These are phyloP conservation scores for Colletotrichum lentis DNA, from an alignment of 2,329 filamentous ascomycete species.

Conservation along the genomic window DNA sequence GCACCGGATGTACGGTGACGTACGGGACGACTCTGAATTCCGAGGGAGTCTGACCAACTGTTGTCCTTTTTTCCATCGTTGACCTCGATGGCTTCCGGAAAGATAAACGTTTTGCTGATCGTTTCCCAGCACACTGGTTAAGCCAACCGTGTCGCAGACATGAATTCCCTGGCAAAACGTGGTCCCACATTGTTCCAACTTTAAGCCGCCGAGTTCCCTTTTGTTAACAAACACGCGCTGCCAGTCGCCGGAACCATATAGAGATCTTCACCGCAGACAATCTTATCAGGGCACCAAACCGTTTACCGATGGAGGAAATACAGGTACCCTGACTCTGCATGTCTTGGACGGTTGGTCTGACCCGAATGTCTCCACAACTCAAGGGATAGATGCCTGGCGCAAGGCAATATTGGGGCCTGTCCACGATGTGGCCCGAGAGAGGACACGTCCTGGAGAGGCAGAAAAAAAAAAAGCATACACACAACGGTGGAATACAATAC, in stretches of 20 bases:
- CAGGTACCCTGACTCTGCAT: conserved; percentile 32
- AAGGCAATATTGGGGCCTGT: conserved; percentile 17
- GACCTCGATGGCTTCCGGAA: neutral
- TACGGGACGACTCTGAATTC: neutral
- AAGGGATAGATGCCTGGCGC: conserved; percentile 26
- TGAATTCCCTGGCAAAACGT: conserved; percentile 20
- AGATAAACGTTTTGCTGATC: neutral
- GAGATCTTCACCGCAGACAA: conserved; percentile 26
- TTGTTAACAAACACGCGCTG: neutral
- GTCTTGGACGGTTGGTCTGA: conserved; percentile 14
- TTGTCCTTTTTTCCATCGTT: neutral
- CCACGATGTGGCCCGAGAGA: neutral
- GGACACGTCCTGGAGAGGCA: neutral
- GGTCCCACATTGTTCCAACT: neutral
- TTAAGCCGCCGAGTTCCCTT: neutral
- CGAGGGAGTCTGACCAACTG: neutral
- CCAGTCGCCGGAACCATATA: neutral
- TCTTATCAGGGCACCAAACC: conserved; percentile 4
- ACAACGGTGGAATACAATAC: neutral
- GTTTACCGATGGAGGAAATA: conserved; percentile 24
- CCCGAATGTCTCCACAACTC: conserved; percentile 17
- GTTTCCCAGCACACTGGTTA: conserved; percentile 4
- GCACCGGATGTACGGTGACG: conserved; percentile 22
- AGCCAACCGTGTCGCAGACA: conserved; percentile 1
- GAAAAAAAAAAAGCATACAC: neutral